A percentile compares a stretch with the other conserved stretches of the same genome.
These are phyloP conservation scores for Gentiana straminea DNA, from an alignment of 257 asterid genomes.

Conservation along the genomic window DNA sequence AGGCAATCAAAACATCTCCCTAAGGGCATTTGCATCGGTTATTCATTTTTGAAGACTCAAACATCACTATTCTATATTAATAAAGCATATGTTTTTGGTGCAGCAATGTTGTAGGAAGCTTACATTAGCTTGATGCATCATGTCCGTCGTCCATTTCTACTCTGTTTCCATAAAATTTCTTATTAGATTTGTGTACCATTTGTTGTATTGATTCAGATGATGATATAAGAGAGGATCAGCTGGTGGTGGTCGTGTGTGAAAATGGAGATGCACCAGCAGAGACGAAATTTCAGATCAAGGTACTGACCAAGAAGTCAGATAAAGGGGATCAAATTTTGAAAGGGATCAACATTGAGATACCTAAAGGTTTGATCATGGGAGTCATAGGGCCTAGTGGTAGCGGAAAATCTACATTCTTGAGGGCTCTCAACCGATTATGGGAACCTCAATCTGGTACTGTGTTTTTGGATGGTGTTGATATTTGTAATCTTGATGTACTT, in stretches of 20 bases:
- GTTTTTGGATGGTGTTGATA: slow-evolving; percentile 53
- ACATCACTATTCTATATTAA: too few relatives aligned
- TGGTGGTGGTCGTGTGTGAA: slow-evolving; percentile 16
- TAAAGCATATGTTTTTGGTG: too few relatives aligned
- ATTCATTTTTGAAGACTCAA: too few relatives aligned
- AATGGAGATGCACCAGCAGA: slow-evolving; percentile 10
- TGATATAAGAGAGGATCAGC: slow-evolving; percentile 28
- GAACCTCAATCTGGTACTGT: slow-evolving; percentile 55
- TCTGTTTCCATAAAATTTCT: too few relatives aligned
- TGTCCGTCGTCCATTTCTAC: too few relatives aligned
- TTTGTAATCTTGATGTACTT: slow-evolving; percentile 51
- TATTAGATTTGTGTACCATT: too few relatives aligned
- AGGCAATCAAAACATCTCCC: too few relatives aligned
- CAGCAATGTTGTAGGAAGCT: too few relatives aligned
- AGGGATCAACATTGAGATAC: slow-evolving; percentile 46
- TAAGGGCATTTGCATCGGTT: too few relatives aligned
- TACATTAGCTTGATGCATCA: too few relatives aligned
- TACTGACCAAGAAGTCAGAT: slow-evolving; percentile 33
- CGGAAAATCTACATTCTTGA: slow-evolving; percentile 62
- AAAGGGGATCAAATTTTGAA: slow-evolving; percentile 38
- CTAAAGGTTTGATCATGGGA: slow-evolving; percentile 61
- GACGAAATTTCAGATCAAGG: slow-evolving; percentile 47
- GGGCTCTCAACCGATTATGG: slow-evolving; percentile 72
- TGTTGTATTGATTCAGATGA: slow-evolving; percentile 10
- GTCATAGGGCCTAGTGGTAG: slow-evolving; percentile 83